phyloP scores from a whole-genome alignment of 768 basidiomycete species.

The Leccinum ochraceum region DNA sequence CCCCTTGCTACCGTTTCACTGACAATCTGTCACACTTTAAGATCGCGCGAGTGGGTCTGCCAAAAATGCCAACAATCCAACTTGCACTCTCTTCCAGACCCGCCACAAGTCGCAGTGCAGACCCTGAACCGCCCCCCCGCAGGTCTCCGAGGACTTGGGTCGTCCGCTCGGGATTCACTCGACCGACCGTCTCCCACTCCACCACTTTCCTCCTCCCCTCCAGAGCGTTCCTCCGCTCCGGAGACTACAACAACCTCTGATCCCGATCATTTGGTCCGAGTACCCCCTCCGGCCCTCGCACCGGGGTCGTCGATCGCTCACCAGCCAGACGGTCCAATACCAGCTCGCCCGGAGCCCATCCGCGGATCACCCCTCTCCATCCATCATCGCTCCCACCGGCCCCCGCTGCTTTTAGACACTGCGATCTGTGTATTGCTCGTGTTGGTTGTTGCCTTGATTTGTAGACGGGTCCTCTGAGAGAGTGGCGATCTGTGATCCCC shows the following conservation, averaged over 20 bases:
- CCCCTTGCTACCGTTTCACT: constrained; percentile 3
- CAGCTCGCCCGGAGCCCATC: constrained; percentile 15
- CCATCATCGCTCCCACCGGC: constrained; percentile 32
- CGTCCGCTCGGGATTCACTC: constrained; percentile 13
- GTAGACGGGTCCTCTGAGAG: constrained; percentile 51
- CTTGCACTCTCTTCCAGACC: constrained; percentile 71
- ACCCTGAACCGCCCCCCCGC: constrained; percentile 16
- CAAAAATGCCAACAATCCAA: constrained; percentile 72
- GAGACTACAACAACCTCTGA: constrained; percentile 9
- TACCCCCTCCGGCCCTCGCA: constrained; percentile 14
- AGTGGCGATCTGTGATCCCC: constrained; percentile 23
- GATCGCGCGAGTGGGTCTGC: constrained; percentile 81
- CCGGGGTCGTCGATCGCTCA: constrained; percentile 10
- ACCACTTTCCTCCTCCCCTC: constrained; percentile 12
- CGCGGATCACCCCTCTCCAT: constrained; percentile 18
- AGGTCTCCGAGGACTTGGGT: constrained; percentile 25
- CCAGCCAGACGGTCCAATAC: constrained; percentile 12
- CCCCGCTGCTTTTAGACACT: constrained; percentile 70
- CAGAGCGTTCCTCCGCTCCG: constrained; percentile 19
- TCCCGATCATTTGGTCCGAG: constrained; percentile 16
- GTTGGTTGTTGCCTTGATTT: constrained; percentile 66
- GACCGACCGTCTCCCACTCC: constrained; percentile 22
- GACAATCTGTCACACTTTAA: constrained; percentile 31
- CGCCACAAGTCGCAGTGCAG: constrained; percentile 27
- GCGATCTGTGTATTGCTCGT: constrained; percentile 74